phyloP scores from a whole-genome alignment of 306 rosid species.

The Prunus campanulata region DNA sequence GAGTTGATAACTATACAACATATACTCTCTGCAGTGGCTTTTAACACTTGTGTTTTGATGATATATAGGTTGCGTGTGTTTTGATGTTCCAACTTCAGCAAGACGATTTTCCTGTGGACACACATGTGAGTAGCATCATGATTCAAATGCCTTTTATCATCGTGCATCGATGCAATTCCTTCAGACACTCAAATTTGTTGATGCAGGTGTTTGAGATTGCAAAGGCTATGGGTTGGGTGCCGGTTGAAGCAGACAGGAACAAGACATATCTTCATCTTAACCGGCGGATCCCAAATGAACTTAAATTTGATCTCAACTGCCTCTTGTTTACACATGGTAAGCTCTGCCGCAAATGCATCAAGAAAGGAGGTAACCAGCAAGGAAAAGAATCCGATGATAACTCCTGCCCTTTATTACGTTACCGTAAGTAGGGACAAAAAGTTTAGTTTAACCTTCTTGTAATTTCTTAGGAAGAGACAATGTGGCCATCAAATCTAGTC shows the following conservation, averaged over 20 bases:
- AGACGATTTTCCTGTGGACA: constrained; percentile 95
- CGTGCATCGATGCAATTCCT: not conserved
- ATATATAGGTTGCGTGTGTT: constrained; percentile 43
- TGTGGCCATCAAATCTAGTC: not conserved
- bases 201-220: constrained; percentile 84
- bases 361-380: constrained; percentile 45
- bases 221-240: constrained; percentile 76
- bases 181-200: not conserved
- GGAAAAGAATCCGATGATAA: constrained; percentile 34
- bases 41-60: not conserved
- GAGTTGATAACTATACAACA: not conserved
- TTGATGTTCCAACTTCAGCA: constrained; percentile 71
- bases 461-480: not conserved
- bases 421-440: constrained; percentile 11
- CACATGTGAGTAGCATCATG: constrained; percentile 59
- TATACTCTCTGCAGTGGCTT: not conserved
- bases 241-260: constrained; percentile 69
- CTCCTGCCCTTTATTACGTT: constrained; percentile 57
- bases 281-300: constrained; percentile 71
- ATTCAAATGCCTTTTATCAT: constrained; percentile 5
- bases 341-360: constrained; percentile 61
- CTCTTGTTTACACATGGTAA: constrained; percentile 87
- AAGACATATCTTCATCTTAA: constrained; percentile 87
- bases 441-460: not conserved
- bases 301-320: constrained; percentile 87